phyloP scores from a whole-genome alignment of 2,329 filamentous ascomycete genomes.

The Aureobasidium sp. region DNA sequence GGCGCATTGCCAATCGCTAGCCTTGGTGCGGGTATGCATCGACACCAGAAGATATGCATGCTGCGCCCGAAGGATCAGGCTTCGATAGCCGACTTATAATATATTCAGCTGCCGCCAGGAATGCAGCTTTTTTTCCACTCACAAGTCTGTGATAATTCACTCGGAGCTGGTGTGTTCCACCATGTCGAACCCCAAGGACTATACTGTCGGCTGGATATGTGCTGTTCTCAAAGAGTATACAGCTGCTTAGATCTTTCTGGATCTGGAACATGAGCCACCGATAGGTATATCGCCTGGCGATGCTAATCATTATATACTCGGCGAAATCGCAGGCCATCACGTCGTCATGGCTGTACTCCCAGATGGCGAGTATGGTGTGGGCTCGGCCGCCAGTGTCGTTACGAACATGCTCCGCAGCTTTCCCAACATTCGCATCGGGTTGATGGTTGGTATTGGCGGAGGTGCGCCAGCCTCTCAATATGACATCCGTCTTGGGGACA shows the following conservation, averaged over 20 bases:
- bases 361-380: constrained; percentile 18
- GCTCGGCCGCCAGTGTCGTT: constrained; percentile 19
- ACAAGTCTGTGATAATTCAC: background rate
- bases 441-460: constrained; percentile 23
- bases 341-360: constrained; percentile 26
- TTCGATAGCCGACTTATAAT: background rate
- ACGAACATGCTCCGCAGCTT: constrained; percentile 16
- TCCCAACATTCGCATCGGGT: constrained; percentile 15
- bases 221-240: background rate
- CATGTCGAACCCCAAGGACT: constrained; percentile 3
- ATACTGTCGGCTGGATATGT: constrained; percentile 18
- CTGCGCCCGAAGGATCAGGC: background rate
- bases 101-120: background rate
- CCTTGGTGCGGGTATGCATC: background rate
- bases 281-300: background rate
- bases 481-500: constrained; percentile 24
- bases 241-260: background rate
- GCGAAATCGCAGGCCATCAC: constrained; percentile 26
- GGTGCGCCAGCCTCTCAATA: constrained; percentile 16
- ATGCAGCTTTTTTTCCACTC: background rate
- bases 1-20: background rate
- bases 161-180: no score
- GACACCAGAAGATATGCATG: background rate
- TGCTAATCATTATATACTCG: constrained; percentile 26
- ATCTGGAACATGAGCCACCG: no score